These are phyloP conservation scores for Lentinula guzmanii DNA, from an alignment of 768 basidiomycete genomes.

Conservation along the genomic window DNA sequence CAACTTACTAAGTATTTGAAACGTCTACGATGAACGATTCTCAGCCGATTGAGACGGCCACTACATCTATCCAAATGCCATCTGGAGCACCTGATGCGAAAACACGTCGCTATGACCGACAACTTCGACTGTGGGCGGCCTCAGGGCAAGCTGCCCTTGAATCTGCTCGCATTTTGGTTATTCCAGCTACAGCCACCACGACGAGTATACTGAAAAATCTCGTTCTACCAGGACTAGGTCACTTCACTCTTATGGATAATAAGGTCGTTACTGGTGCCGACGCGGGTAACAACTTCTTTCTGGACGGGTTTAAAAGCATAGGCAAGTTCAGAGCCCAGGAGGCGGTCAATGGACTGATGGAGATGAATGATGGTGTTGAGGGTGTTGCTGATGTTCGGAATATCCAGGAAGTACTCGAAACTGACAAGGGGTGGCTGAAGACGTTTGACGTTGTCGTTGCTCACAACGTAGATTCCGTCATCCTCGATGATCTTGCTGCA, in stretches of 20 bases:
- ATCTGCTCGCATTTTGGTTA: conserved; percentile 71
- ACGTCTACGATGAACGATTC: conserved; percentile 24
- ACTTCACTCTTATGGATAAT: conserved; percentile 86
- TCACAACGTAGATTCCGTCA: conserved; percentile 62
- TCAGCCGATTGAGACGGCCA: conserved; percentile 42
- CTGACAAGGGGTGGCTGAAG: conserved; percentile 45
- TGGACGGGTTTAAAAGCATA: conserved; percentile 69
- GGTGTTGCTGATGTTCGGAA: conserved; percentile 56
- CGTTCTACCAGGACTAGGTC: conserved; percentile 93
- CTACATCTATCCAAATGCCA: conserved; percentile 22
- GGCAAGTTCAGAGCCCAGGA: conserved; percentile 78
- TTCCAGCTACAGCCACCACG: conserved; percentile 77
- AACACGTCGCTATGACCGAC: conserved; percentile 89
- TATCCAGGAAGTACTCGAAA: conserved; percentile 53
- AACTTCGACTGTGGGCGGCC: conserved; percentile 61
- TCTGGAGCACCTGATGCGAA: conserved; percentile 78
- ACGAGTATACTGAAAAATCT: conserved; percentile 94
- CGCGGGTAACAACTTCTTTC: conserved; percentile 95
- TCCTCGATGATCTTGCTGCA: conserved; percentile 54
- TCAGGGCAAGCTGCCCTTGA: conserved; percentile 30
- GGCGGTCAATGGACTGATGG: conserved; percentile 66
- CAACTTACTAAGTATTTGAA: no score
- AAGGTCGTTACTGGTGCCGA: conserved; percentile 60
- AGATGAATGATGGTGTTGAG: conserved; percentile 85
- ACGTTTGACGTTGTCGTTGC: conserved; percentile 79